Evolutionary conservation across 768 basidiomycete genomes (phyloP).

Genomic region (Suillus sp.): DNA sequence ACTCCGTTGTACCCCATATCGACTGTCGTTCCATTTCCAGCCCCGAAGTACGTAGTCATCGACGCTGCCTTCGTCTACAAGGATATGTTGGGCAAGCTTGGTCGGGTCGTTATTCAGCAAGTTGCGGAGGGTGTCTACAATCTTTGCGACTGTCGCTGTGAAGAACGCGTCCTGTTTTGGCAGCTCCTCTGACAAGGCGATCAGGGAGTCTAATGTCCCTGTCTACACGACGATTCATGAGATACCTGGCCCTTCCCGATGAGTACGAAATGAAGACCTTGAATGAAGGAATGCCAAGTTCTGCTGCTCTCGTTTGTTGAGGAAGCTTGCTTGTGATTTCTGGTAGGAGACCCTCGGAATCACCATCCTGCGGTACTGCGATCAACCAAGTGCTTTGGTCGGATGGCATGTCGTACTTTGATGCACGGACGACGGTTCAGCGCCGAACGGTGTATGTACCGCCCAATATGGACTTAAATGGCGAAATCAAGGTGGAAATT

Average conservation of each 20-base stretch:
- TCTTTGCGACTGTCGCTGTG: slow-evolving; percentile 86
- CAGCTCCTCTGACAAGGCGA: slow-evolving; percentile 87
- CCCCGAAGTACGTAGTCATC: slow-evolving; percentile 77
- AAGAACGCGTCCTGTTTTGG: slow-evolving; percentile 91
- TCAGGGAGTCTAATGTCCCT: slow-evolving; percentile 88
- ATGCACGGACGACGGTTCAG: slow-evolving; percentile 13
- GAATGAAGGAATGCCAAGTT: slow-evolving; percentile 80
- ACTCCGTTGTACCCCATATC: slow-evolving; percentile 83
- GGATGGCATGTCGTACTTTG: slow-evolving; percentile 72
- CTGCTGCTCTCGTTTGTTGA: slow-evolving; percentile 55
- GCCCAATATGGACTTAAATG: slow-evolving; percentile 18
- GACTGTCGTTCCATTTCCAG: slow-evolving; percentile 94
- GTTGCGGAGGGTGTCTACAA: slow-evolving; percentile 90
- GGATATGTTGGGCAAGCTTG: slow-evolving; percentile 72
- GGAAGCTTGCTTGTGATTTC: slow-evolving; percentile 65
- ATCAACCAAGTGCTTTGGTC: slow-evolving; percentile 96
- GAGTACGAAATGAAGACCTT: slow-evolving; percentile 60
- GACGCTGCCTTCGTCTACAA: slow-evolving; percentile 76
- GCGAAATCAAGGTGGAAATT: slow-evolving; percentile 13
- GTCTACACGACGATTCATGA: slow-evolving; percentile 53
- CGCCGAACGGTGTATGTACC: not conserved
- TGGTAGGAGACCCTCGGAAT: slow-evolving; percentile 72
- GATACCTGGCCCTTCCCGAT: slow-evolving; percentile 14
- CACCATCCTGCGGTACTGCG: slow-evolving; percentile 83
- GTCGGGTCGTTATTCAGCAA: slow-evolving; percentile 85